These are phyloP conservation scores for Amphibolis antarctica DNA, from an alignment of 106 monocot genomes.

Conservation along the genomic window DNA sequence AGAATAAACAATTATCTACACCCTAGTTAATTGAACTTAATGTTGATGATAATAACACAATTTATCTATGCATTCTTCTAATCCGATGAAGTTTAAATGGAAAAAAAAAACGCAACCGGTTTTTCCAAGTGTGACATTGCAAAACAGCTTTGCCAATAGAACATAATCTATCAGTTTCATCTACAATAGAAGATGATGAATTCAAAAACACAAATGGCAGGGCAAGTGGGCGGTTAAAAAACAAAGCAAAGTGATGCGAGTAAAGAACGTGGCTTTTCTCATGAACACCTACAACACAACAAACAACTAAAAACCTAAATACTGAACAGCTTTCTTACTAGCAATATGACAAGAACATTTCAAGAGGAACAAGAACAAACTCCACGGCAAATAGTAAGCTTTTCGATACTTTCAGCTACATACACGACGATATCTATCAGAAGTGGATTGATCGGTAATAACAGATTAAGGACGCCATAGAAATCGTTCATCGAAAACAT, in stretches of 20 bases:
- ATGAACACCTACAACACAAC: not conserved
- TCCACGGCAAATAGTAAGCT: not conserved
- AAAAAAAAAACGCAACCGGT: not conserved
- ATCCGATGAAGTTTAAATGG: too few relatives aligned
- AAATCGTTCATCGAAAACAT: too few relatives aligned
- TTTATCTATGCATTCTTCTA: too few relatives aligned
- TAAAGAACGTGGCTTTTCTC: not conserved
- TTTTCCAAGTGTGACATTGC: not conserved
- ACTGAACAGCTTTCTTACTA: not conserved
- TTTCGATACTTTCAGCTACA: too few relatives aligned
- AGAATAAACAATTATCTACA: not conserved
- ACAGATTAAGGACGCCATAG: too few relatives aligned
- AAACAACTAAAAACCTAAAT: not conserved
- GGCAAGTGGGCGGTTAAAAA: too few relatives aligned
- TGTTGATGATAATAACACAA: too few relatives aligned
- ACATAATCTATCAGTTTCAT: constrained; percentile 2
- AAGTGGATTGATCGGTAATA: too few relatives aligned
- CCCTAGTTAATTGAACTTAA: too few relatives aligned
- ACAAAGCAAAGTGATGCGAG: not conserved
- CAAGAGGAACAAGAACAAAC: not conserved
- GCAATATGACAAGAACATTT: not conserved
- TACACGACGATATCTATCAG: too few relatives aligned
- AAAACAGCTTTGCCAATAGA: not conserved
- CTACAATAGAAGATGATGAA: not conserved
- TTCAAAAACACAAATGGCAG: not conserved